Conservation (phyloP, 2,329 filamentous ascomycete species). For the Alternaria infectoria region DNA sequence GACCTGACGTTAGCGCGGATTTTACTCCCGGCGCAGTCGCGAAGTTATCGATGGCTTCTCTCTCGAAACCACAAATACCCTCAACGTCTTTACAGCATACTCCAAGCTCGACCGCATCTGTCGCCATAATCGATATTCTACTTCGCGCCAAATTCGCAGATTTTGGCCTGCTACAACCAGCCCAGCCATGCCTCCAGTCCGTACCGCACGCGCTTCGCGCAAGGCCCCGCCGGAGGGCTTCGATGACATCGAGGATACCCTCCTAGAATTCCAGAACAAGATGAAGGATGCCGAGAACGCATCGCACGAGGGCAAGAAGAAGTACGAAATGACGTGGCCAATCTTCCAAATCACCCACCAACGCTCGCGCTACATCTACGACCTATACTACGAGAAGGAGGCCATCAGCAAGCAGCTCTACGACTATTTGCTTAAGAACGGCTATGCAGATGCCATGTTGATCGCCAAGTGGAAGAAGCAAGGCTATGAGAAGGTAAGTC, state of each 20-base stretch:
- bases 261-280: conserved; percentile 85
- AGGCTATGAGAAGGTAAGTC: conserved; percentile 89
- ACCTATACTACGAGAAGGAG: conserved; percentile 97
- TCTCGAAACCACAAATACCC: conserved; percentile 1
- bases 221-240: conserved; percentile 87
- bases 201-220: conserved; percentile 71
- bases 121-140: not conserved
- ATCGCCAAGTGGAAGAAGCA: conserved; percentile 99
- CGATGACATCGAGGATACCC: conserved; percentile 84
- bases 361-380: conserved; percentile 91
- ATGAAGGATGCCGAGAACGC: conserved; percentile 96
- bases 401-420: conserved; percentile 92
- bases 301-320: conserved; percentile 77
- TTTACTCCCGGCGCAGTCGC: conserved; percentile 20
- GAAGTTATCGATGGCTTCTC: conserved; percentile 19
- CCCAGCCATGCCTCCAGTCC: conserved; percentile 73
- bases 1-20: conserved; percentile 32
- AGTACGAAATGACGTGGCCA: conserved; percentile 93
- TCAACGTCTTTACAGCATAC: not conserved
- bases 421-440: conserved; percentile 96
- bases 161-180: not conserved
- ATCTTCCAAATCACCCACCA: conserved; percentile 98
- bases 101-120: not conserved
- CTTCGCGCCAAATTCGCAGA: not conserved
- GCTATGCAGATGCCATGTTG: conserved; percentile 90